These are phyloP conservation scores for Rhodotorula sp. DNA, from an alignment of 1,284 basidiomycete genomes.

Conservation along the genomic window DNA sequence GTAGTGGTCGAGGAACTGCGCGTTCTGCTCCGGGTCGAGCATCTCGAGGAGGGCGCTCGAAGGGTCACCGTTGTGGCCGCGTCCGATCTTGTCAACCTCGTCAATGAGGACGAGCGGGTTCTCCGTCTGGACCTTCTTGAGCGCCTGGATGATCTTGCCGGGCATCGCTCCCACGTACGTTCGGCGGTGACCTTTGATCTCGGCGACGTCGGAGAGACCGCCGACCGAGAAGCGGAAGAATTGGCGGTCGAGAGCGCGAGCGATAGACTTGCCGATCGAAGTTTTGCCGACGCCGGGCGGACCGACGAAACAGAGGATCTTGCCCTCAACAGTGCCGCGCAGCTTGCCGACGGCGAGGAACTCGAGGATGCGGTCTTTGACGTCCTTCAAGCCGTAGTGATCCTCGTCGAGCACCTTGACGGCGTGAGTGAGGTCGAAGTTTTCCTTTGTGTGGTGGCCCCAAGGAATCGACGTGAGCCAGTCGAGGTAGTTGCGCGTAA, in stretches of 20 bases:
- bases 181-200: conserved; percentile 96
- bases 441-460: conserved; percentile 92
- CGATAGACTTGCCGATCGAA: conserved; percentile 75
- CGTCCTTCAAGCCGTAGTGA: conserved; percentile 92
- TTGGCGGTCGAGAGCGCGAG: conserved; percentile 75
- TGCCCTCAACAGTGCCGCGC: conserved; percentile 93
- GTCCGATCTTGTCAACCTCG: conserved; percentile 98
- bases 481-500: conserved; percentile 94
- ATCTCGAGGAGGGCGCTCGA: conserved; percentile 92
- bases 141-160: conserved; percentile 95
- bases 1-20: conserved; percentile 92
- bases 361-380: conserved; percentile 96
- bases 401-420: conserved; percentile 86
- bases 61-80: conserved; percentile 91
- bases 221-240: conserved; percentile 98
- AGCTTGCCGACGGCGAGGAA: conserved; percentile 98
- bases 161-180: conserved; percentile 79
- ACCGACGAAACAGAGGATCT: conserved; percentile 94
- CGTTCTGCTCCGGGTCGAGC: conserved; percentile 98
- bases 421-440: conserved; percentile 85
- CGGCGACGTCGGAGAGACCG: conserved; percentile 93
- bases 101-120: conserved; percentile 91
- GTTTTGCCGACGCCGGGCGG: conserved; percentile 77
- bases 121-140: conserved; percentile 95
- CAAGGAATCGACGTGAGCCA: conserved; percentile 97